Evolutionary conservation across 768 basidiomycete genomes (phyloP).

Genomic region (Kwoniella pini): DNA sequence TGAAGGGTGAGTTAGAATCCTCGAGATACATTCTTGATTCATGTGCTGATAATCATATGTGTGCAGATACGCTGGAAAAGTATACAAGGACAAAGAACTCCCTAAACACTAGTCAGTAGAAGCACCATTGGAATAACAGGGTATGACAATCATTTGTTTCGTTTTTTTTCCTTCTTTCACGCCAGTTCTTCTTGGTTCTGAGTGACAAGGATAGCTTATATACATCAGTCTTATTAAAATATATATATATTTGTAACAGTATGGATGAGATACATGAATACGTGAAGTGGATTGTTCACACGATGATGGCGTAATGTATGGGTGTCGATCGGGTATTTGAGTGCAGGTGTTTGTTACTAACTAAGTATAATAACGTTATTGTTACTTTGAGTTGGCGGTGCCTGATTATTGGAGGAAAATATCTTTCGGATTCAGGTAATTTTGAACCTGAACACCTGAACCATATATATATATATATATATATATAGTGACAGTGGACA

Average conservation of each 20-base stretch:
- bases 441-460: background rate
- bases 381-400: too few species aligned
- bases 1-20: slow-evolving; percentile 64
- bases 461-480: too few species aligned
- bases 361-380: too few species aligned
- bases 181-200: background rate
- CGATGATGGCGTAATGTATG: too few species aligned
- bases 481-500: too few species aligned
- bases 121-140: background rate
- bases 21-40: background rate
- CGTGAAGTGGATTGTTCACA: background rate
- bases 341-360: too few species aligned
- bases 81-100: slow-evolving; percentile 56
- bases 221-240: background rate
- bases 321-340: too few species aligned
- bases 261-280: background rate
- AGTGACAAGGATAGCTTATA: too few species aligned
- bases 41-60: slow-evolving; percentile 33
- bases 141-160: background rate
- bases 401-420: too few species aligned
- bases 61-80: slow-evolving; percentile 55
- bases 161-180: background rate
- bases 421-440: too few species aligned
- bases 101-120: slow-evolving; percentile 43
- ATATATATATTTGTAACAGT: slow-evolving; percentile 11